Evolutionary conservation across 208 protist species (phyloP).

Genomic region (Phytomonas sp.): DNA sequence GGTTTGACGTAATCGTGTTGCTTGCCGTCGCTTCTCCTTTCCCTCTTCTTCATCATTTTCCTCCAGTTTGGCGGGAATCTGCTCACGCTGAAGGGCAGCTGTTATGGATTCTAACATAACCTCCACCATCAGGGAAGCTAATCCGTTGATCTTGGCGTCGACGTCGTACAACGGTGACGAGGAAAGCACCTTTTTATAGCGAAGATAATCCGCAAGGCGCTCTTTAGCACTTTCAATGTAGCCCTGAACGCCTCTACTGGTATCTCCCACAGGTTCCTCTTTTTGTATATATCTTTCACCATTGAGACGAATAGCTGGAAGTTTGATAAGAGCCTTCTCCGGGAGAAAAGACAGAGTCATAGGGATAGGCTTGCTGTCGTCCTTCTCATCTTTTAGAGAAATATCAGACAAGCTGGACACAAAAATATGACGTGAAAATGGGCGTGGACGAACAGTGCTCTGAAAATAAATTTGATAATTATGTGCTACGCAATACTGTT

Average conservation of each 20-base stretch:
- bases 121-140: slow-evolving; percentile 15
- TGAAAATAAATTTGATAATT: slow-evolving; percentile 55
- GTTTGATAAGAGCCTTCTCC: neutral
- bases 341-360: neutral
- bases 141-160: neutral
- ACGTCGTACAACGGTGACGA: neutral
- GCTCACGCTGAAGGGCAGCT: slow-evolving; percentile 4
- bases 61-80: neutral
- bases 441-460: slow-evolving; percentile 23
- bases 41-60: slow-evolving; percentile 3
- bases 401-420: neutral
- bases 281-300: neutral
- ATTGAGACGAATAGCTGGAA: neutral
- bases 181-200: neutral
- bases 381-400: neutral
- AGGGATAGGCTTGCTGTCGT: neutral
- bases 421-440: slow-evolving; percentile 17
- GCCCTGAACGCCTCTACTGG: neutral
- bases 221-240: neutral
- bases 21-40: neutral
- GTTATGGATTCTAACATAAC: slow-evolving; percentile 13
- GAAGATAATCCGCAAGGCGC: slow-evolving; percentile 1
- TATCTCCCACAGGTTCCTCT: neutral
- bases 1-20: neutral
- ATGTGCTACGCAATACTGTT: slow-evolving; percentile 40